Percentiles rank a stretch among this genome's conserved stretches.
phyloP scores from a whole-genome alignment of 345 rosid species.

The Trapa incisa region DNA sequence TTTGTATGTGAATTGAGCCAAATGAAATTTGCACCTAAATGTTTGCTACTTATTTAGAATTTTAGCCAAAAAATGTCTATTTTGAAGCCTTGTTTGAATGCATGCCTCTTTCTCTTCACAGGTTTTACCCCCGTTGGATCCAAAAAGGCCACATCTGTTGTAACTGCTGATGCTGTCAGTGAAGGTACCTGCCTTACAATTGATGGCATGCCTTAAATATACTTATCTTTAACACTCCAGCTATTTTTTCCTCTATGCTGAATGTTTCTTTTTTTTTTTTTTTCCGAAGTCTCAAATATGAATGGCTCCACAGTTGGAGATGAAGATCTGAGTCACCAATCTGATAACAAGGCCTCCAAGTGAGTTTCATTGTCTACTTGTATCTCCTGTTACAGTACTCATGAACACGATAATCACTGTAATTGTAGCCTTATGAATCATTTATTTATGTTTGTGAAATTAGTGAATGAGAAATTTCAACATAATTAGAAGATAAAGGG shows the following conservation, averaged over 20 bases:
- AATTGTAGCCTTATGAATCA: not conserved
- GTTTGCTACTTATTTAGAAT: no score
- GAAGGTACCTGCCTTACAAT: constrained; percentile 24
- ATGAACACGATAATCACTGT: not conserved
- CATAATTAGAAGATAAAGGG: not conserved
- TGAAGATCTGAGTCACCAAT: constrained; percentile 8
- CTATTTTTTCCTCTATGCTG: not conserved
- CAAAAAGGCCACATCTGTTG: constrained; percentile 34
- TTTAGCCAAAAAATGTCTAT: no score
- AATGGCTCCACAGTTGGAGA: constrained; percentile 6
- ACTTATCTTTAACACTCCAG: not conserved
- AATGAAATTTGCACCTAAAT: no score
- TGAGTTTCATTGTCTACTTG: constrained; percentile 12
- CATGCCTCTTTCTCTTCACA: constrained; percentile 13
- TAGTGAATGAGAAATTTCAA: not conserved
- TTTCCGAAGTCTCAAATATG: not conserved
- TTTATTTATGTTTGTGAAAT: not conserved
- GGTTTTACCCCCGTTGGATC: constrained; percentile 61
- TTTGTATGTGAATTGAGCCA: no score
- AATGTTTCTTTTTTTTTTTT: not conserved
- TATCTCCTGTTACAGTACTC: not conserved
- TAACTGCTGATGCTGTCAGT: constrained; percentile 25
- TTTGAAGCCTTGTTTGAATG: not conserved
- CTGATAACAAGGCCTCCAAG: constrained; percentile 14
- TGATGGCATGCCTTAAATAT: not conserved